Percentiles rank a stretch among this genome's conserved stretches.
phyloP scores from a whole-genome alignment of 768 basidiomycete species.

The Suillus sp. region DNA sequence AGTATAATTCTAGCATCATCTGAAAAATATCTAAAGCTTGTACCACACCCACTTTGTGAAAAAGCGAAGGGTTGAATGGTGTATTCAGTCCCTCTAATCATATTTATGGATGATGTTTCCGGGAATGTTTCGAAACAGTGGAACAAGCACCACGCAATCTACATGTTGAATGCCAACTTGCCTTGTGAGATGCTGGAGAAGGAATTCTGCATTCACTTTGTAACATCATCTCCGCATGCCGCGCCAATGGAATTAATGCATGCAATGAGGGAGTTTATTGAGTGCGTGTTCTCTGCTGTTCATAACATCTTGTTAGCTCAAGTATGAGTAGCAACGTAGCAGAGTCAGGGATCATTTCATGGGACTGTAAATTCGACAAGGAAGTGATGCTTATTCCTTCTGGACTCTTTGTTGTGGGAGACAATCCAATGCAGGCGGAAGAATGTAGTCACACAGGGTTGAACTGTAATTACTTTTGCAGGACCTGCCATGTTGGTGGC shows the following conservation, averaged over 20 bases:
- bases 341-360: slow-evolving; percentile 26
- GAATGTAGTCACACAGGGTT: slow-evolving; percentile 33
- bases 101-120: slow-evolving; percentile 42
- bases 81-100: neutral
- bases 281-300: slow-evolving; percentile 23
- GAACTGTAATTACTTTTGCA: slow-evolving; percentile 42
- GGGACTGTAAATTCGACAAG: slow-evolving; percentile 27
- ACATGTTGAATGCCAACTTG: slow-evolving; percentile 38
- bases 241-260: slow-evolving; percentile 41
- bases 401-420: slow-evolving; percentile 34
- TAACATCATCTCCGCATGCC: slow-evolving; percentile 42
- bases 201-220: slow-evolving; percentile 42
- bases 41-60: slow-evolving; percentile 17
- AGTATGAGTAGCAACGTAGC: slow-evolving; percentile 21
- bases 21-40: slow-evolving; percentile 2
- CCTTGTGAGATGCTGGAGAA: too few species aligned
- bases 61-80: slow-evolving; percentile 14
- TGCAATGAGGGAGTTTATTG: slow-evolving; percentile 34
- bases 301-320: slow-evolving; percentile 26
- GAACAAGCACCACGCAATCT: slow-evolving; percentile 49
- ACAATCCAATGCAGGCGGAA: slow-evolving; percentile 41
- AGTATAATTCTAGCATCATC: neutral
- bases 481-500: slow-evolving; percentile 43
- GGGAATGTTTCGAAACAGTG: slow-evolving; percentile 47
- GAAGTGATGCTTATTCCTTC: slow-evolving; percentile 21